Conservation (phyloP, 306 rosid genomes). For the Alnus glutinosa region DNA sequence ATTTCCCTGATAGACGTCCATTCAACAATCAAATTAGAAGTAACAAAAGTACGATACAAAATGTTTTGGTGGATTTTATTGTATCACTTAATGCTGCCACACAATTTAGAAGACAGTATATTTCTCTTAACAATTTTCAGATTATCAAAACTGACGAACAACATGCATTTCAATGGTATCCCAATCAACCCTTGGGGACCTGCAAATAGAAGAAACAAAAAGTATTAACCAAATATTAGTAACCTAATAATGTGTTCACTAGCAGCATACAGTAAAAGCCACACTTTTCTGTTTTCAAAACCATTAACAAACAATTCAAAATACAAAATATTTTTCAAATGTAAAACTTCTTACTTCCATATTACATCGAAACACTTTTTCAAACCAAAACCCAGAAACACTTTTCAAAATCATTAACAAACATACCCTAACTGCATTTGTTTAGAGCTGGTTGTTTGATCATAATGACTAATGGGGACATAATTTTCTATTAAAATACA, state of each 20-base stretch:
- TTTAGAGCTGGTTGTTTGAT: background rate
- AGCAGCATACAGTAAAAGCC: background rate
- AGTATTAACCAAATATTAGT: constrained; percentile 9
- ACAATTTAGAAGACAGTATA: constrained; percentile 38
- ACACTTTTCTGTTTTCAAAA: no score
- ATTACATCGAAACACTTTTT: no score
- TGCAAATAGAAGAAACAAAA: constrained; percentile 20
- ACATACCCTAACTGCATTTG: no score
- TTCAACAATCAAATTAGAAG: constrained; percentile 26
- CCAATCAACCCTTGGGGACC: constrained; percentile 32
- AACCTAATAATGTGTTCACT: background rate
- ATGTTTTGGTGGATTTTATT: constrained; percentile 44
- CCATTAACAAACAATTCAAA: no score
- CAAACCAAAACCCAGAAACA: no score
- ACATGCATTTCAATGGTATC: constrained; percentile 27
- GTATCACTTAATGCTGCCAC: constrained; percentile 34
- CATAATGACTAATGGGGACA: background rate
- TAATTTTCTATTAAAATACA: background rate
- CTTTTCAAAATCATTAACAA: no score
- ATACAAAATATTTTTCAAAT: no score
- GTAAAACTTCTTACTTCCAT: no score
- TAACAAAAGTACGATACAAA: constrained; percentile 14
- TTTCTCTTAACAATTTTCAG: constrained; percentile 32
- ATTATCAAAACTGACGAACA: constrained; percentile 32
- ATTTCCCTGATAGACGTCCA: constrained; percentile 2